These are phyloP conservation scores for Scutellaria minor DNA, from an alignment of 257 asterid species.

Conservation along the genomic window DNA sequence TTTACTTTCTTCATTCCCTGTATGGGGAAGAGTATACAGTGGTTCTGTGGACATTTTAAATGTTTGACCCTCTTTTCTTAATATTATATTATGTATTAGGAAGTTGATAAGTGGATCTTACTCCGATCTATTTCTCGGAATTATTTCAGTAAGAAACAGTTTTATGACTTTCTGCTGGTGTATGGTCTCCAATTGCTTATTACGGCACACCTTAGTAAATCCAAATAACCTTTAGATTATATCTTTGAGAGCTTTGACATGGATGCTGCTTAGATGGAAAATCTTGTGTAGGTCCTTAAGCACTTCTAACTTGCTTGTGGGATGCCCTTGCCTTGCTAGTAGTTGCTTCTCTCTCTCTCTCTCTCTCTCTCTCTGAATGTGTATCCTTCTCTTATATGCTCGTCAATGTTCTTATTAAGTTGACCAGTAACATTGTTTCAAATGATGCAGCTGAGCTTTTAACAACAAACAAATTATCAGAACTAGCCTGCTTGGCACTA, in stretches of 20 bases:
- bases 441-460: constrained; percentile 87
- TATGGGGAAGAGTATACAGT: neutral
- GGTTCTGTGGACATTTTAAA: neutral
- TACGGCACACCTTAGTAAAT: neutral
- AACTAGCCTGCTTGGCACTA: constrained; percentile 92
- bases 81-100: neutral
- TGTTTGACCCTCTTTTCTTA: neutral
- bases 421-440: constrained; percentile 13
- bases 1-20: neutral
- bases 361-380: neutral
- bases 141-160: neutral
- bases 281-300: constrained; percentile 22
- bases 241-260: constrained; percentile 9
- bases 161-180: constrained; percentile 21
- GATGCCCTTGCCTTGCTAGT: neutral
- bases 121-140: constrained; percentile 9
- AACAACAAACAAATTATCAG: constrained; percentile 95
- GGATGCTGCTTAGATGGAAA: neutral
- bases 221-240: neutral
- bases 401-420: constrained; percentile 10
- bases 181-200: neutral
- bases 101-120: constrained; percentile 1
- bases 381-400: constrained; percentile 23
- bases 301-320: constrained; percentile 10
- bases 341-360: too few species aligned